Evolutionary conservation across 1,284 basidiomycete species (phyloP), one percentile per base, ranked within the genome.

Genomic region (Agroathelia rolfsii): DNA sequence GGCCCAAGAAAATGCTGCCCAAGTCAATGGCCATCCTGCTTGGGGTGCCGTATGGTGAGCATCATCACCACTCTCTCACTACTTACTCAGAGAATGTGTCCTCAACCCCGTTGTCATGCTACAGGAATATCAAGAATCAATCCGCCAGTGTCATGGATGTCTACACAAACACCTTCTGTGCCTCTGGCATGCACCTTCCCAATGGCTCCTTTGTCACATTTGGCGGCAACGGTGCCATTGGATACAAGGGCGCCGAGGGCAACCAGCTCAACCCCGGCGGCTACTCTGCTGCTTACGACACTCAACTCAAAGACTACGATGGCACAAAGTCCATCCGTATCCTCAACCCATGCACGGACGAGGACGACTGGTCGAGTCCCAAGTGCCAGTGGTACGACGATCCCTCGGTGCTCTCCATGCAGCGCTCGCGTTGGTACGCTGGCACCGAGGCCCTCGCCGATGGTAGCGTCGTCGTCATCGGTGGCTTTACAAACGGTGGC

Each of bases 391-490:
- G 86, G 86, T 76, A 73, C 47, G 86, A 93, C 53, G 67, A 88
- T 36, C 62, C 76, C 0, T 58, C 61, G 0, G 43, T 70, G 1
- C 63, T 86, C 24, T 64, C 76, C 24, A 88, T 93, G 78, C 74
- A 85, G 42, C 72, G 66, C 35, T 59, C 72, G 43, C 72, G 90
- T 12, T 94, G 88, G 89, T 93, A 93, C 44, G 89, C 89, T 17
- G 76, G 84, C 8, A 86, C 87, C 26, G 83, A 87, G 51, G 59
- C 79, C 6, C 64, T 83, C 3, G 77, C 63, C 0, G 69, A 84
- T 45, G 81, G 82, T 18, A 59, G 61, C 2, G 54, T 88, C 27
- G 81, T 75, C 12, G 59, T 89, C 30, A 79, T 86, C 28, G 85
- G 85, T 31, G 86, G 85, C 24, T 82, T 88, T 52, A 69, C 78